Evolutionary conservation across 768 basidiomycete genomes (phyloP), one percentile per base, ranked within the genome.

Genomic region (Melanogaster broomeanus): DNA sequence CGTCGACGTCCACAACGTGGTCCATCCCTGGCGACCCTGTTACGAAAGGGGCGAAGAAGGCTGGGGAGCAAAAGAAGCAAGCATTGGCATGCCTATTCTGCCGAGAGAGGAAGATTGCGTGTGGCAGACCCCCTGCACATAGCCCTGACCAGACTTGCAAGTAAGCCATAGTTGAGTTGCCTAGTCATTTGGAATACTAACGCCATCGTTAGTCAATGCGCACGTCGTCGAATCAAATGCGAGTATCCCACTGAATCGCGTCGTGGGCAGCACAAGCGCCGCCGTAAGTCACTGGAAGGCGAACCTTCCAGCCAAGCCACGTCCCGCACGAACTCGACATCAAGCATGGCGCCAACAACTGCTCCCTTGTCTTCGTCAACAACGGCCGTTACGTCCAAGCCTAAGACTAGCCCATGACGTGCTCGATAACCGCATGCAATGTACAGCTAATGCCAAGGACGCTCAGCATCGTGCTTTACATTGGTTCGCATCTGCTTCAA

Each of bases 161-260:
- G 77, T 79, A 46, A 62, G 77, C n/a, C 62, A 3, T 11, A n/a
- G 4, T 54, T 37, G 38, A 6, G 41, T 15, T 58, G 38, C 47
- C 35, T 49, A 37, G 30, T 44, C 42, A 45, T 48, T 24, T 33
- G 52, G 42, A 54, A 54, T 42, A 55, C 45, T 58, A 45, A 62
- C 51, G 56, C 62, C 59, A 55, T 45, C 40, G 37, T 55, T 53
- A 79, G 77, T 54, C 77, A 78, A 63, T 79, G 77, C 53, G 65
- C 73, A 42, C 76, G 77, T 53, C 74, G 77, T 51, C 72, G 69
- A 28, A 73, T 77, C 47, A 64, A 68, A 39, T 79, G 77, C 59
- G 72, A 70, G 45, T 78, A 78, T 59, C 77, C 77, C n/a, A 77
- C 75, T 44, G 76, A 78, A 51, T 78, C 75, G 11, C 73, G 74